phyloP scores from a whole-genome alignment of 257 asterid species.

The Paulownia fortunei region DNA sequence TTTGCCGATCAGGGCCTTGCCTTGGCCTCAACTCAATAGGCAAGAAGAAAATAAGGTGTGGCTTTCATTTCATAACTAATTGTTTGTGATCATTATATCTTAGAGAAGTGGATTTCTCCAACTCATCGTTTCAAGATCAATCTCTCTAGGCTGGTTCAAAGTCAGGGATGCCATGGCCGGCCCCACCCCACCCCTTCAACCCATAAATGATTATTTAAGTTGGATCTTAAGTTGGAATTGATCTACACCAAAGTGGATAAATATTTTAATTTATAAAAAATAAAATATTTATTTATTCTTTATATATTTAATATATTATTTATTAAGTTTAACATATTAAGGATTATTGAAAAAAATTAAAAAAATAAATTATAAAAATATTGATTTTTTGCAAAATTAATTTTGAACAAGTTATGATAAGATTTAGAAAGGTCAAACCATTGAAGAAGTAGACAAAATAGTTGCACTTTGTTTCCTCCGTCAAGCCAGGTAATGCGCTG shows the following conservation, averaged over 20 bases:
- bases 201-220: slow-evolving; percentile 16
- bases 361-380: too few relatives aligned
- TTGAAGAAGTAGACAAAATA: background rate
- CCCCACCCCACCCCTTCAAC: too few relatives aligned
- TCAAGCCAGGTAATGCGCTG: background rate
- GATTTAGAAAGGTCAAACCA: background rate
- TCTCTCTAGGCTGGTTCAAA: background rate
- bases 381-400: too few relatives aligned
- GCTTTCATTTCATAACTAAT: background rate
- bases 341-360: too few relatives aligned
- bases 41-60: background rate
- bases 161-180: slow-evolving; percentile 13
- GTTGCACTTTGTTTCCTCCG: background rate
- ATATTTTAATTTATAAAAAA: too few relatives aligned
- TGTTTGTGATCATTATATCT: background rate
- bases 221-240: too few relatives aligned
- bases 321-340: too few relatives aligned
- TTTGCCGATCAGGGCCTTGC: background rate
- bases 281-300: too few relatives aligned
- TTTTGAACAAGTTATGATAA: background rate
- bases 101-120: slow-evolving; percentile 1
- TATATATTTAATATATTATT: too few relatives aligned
- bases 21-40: background rate
- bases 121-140: background rate
- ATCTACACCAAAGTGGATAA: too few relatives aligned